phyloP scores from a whole-genome alignment of 1,284 basidiomycete genomes.

The Tetrapyrgos nigripes region DNA sequence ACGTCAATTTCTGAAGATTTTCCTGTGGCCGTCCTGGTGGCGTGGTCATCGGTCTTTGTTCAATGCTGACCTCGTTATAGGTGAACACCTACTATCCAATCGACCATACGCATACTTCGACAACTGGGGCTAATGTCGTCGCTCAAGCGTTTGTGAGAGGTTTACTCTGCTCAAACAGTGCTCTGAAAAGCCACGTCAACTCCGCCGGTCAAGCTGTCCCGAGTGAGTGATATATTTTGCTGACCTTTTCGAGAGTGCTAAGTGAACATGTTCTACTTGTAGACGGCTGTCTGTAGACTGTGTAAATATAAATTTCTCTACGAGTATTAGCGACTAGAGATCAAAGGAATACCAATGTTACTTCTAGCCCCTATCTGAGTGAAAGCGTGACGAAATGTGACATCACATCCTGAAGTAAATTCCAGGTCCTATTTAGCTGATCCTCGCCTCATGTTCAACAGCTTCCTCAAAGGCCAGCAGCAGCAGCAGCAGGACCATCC shows the following conservation, averaged over 20 bases:
- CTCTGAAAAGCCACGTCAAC: slow-evolving; percentile 40
- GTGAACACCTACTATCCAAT: slow-evolving; percentile 49
- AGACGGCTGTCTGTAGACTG: slow-evolving; percentile 32
- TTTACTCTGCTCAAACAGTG: slow-evolving; percentile 39
- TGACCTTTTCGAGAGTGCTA: too few species aligned
- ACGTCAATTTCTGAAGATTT: not conserved
- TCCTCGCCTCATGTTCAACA: too few species aligned
- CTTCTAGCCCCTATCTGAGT: too few species aligned
- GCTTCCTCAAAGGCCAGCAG: too few species aligned
- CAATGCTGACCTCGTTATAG: not conserved
- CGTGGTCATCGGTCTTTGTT: too few species aligned
- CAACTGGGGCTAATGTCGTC: slow-evolving; percentile 49
- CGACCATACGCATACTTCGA: slow-evolving; percentile 55
- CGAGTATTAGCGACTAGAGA: not conserved
- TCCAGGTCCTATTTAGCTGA: too few species aligned
- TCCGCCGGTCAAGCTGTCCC: slow-evolving; percentile 41
- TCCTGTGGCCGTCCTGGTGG: too few species aligned
- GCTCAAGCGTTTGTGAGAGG: slow-evolving; percentile 51
- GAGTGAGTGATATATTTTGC: slow-evolving; percentile 38
- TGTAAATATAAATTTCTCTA: not conserved
- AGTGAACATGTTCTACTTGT: not conserved
- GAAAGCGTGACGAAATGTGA: too few species aligned
- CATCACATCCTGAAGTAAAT: too few species aligned
- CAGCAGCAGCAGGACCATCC: not conserved
- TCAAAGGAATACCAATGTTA: too few species aligned